Conservation (phyloP, 129 eudicot genomes). For the Cynara cardunculus region DNA sequence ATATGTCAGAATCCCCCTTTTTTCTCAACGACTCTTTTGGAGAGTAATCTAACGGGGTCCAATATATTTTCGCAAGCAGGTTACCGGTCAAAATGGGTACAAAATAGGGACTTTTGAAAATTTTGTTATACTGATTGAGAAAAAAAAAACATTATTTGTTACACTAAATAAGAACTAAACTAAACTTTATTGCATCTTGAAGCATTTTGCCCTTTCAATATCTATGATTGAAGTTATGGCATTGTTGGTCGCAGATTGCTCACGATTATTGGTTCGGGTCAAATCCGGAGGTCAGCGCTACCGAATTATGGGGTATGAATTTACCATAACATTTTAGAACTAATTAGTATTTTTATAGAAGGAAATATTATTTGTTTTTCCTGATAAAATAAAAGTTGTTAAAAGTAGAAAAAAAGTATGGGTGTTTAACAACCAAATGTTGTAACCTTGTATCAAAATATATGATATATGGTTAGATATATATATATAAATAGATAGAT, state of each 20-base stretch:
- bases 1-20: too few relatives aligned
- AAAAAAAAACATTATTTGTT: too few relatives aligned
- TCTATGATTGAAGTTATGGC: not conserved
- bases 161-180: too few relatives aligned
- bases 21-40: too few relatives aligned
- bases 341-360: constrained; percentile 21
- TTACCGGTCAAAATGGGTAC: too few relatives aligned
- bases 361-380: not conserved
- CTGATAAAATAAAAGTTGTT: constrained; percentile 31
- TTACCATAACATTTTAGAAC: constrained; percentile 29
- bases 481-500: not conserved
- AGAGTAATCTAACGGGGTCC: too few relatives aligned
- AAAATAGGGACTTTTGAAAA: too few relatives aligned
- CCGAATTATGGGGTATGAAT: constrained; percentile 53
- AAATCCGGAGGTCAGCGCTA: constrained; percentile 41
- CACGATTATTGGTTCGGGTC: constrained; percentile 70
- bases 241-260: constrained; percentile 43
- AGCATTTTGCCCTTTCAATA: not conserved
- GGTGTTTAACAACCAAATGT: constrained; percentile 28
- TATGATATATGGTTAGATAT: constrained; percentile 14
- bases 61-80: too few relatives aligned
- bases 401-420: constrained; percentile 17
- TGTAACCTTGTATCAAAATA: constrained; percentile 15
- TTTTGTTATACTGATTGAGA: too few relatives aligned
- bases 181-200: too few relatives aligned